Evolutionary conservation across 352 stramenopile genomes (phyloP).

Genomic region (Globisporangium acanthophoron): DNA sequence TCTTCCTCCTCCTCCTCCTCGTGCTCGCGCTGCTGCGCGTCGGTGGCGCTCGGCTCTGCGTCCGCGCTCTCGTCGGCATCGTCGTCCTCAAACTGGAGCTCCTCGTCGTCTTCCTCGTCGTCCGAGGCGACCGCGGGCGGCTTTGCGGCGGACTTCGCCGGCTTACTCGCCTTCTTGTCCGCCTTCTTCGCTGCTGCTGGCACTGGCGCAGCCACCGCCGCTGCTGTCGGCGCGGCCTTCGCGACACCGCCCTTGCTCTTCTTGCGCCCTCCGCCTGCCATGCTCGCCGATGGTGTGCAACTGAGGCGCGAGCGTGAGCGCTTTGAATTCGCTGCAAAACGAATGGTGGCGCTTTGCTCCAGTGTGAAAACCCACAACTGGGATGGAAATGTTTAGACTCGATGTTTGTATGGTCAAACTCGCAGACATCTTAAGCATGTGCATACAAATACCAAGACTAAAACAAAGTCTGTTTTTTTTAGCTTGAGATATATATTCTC

Average conservation of each 20-base stretch:
- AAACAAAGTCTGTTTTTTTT: too few relatives aligned
- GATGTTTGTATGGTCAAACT: background rate
- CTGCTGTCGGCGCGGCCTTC: background rate
- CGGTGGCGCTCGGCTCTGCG: background rate
- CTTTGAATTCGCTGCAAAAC: background rate
- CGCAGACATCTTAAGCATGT: too few relatives aligned
- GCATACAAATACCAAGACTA: too few relatives aligned
- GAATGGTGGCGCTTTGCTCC: background rate
- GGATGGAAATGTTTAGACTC: background rate
- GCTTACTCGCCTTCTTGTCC: slow-evolving; percentile 4
- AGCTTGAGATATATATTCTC: too few relatives aligned
- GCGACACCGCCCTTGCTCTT: slow-evolving; percentile 6
- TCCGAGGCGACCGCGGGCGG: slow-evolving; percentile 8
- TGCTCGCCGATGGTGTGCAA: slow-evolving; percentile 4
- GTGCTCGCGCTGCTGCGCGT: slow-evolving; percentile 9
- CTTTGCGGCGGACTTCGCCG: background rate
- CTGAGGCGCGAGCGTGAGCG: background rate
- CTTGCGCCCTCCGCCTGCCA: slow-evolving; percentile 8
- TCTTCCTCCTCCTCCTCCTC: slow-evolving; percentile 47
- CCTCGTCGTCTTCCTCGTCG: slow-evolving; percentile 16
- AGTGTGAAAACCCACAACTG: too few relatives aligned
- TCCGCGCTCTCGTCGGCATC: slow-evolving; percentile 21
- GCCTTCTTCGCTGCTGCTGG: background rate
- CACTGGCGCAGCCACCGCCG: background rate
- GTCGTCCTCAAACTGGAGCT: slow-evolving; percentile 21